Conservation (phyloP, 2,329 filamentous ascomycete genomes). For the Pseudogymnoascus sp. region DNA sequence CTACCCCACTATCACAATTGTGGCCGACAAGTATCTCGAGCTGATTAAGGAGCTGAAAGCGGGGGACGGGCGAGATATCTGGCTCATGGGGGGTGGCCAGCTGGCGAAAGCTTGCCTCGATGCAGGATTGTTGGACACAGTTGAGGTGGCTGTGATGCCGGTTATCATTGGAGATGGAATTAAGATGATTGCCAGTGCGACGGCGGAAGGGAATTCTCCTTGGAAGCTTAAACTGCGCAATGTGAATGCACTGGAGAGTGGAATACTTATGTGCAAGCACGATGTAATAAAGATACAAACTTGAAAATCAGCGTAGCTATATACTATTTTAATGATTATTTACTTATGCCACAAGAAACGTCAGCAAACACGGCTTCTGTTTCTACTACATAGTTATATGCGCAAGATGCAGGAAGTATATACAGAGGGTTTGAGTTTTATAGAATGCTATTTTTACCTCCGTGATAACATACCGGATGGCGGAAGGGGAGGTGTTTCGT, state of each 20-base stretch:
- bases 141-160: constrained; percentile 28
- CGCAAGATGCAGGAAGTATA: too few species aligned
- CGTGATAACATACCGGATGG: not conserved
- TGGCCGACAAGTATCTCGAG: constrained; percentile 19
- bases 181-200: constrained; percentile 17
- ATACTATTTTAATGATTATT: too few species aligned
- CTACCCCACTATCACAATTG: too few species aligned
- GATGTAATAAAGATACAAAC: not conserved
- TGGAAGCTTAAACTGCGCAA: not conserved
- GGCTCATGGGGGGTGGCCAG: constrained; percentile 31
- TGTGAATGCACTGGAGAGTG: not conserved
- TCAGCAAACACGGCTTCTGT: too few species aligned
- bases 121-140: constrained; percentile 25
- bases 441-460: too few species aligned
- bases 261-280: not conserved
- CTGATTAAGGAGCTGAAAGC: constrained; percentile 20
- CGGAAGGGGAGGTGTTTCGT: not conserved
- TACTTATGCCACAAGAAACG: too few species aligned
- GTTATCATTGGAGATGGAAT: constrained; percentile 22
- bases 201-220: not conserved
- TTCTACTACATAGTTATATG: too few species aligned
- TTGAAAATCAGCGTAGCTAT: too few species aligned
- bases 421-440: too few species aligned
- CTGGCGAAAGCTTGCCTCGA: constrained; percentile 26
- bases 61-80: constrained; percentile 25